Conservation (phyloP, 768 basidiomycete genomes). For the Lentinula sp. region DNA sequence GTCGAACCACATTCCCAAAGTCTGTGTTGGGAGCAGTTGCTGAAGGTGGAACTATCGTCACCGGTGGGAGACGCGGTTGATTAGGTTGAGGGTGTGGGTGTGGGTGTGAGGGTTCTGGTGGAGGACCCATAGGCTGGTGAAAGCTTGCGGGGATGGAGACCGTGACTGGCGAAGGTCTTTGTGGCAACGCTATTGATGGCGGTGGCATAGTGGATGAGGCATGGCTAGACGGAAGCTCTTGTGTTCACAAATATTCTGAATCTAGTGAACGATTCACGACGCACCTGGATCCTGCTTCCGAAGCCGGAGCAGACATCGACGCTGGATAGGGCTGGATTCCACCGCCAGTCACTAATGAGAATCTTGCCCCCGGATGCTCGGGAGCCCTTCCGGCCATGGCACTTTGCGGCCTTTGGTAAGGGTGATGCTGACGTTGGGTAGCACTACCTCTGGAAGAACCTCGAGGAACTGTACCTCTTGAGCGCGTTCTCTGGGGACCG, state of each 20-base stretch:
- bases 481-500: background rate
- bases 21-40: background rate
- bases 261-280: background rate
- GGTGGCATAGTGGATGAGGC: background rate
- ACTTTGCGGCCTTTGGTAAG: background rate
- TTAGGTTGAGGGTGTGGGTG: background rate
- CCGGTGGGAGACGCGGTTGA: background rate
- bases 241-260: background rate
- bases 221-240: background rate
- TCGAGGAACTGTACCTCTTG: background rate
- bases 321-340: constrained; percentile 1
- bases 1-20: background rate
- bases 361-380: background rate
- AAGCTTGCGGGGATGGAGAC: background rate
- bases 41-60: background rate
- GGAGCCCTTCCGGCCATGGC: background rate
- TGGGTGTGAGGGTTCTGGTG: background rate
- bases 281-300: background rate
- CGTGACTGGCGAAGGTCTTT: background rate
- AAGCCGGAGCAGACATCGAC: background rate
- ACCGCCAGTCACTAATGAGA: background rate
- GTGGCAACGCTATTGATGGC: background rate
- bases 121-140: background rate
- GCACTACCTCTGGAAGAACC: background rate
- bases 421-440: background rate